Conservation (phyloP, 73 alveolate species). For the Tetrahymena borealis region DNA sequence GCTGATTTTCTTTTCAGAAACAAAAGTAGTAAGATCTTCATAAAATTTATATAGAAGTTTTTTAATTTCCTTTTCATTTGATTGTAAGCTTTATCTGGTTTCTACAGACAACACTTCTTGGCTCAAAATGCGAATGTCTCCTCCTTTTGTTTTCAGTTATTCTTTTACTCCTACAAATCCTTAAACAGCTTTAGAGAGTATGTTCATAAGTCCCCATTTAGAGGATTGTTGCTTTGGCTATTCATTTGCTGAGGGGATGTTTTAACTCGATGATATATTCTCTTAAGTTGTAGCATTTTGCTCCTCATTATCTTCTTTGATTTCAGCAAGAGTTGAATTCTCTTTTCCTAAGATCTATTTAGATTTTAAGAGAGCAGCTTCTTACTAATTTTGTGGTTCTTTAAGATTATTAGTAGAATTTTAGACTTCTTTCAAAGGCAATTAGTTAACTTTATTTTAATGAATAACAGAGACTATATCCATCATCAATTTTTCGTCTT, state of each 20-base stretch:
- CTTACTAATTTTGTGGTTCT: background rate
- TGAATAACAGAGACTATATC: background rate
- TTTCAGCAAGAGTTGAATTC: background rate
- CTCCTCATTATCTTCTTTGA: background rate
- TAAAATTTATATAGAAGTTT: background rate
- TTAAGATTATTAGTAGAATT: too few species aligned
- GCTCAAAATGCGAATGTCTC: background rate
- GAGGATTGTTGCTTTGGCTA: background rate
- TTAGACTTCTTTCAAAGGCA: too few species aligned
- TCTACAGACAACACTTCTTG: background rate
- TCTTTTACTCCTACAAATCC: too few species aligned
- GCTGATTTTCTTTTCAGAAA: background rate
- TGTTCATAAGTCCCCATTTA: background rate
- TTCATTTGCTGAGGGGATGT: background rate
- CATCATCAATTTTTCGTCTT: background rate
- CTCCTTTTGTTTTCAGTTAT: background rate
- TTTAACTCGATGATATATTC: background rate
- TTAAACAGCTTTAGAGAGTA: too few species aligned
- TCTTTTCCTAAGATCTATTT: background rate
- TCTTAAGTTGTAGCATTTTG: background rate
- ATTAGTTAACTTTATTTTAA: background rate
- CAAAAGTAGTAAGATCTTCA: background rate
- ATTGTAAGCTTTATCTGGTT: background rate
- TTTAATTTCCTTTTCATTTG: background rate
- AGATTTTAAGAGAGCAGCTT: background rate